Evolutionary conservation across 768 basidiomycete species (phyloP), one percentile per base, ranked within the genome.

Genomic region (Asterophora lycoperdoides): DNA sequence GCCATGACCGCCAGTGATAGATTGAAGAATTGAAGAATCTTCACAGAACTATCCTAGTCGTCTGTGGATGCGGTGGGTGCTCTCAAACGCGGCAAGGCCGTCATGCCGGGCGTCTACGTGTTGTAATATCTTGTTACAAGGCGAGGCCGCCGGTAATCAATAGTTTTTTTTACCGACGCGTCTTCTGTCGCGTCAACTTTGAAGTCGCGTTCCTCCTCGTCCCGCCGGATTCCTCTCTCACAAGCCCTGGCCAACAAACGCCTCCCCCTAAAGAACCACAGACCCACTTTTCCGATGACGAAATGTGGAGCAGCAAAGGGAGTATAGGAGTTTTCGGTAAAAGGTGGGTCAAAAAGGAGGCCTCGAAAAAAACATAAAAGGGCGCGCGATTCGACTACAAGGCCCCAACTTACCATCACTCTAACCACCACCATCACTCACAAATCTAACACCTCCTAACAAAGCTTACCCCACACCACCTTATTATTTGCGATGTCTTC

Each of bases 1-100:
- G 87, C 87, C 87, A 89, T 56, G 30, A 49, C 33, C 8, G 17
- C n/a, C n/a, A 23, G 23, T 23, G 23, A n/a, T n/a, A n/a, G 23
- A 23, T 23, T 23, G 23, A 23, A 23, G 23, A 23, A 23, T 23
- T 23, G 6, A 3, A 23, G 23, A 23, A 3, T 23, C 23, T 3
- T 3, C 3, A 23, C 6, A 23, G 6, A 23, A 23, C 3, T 23
- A 6, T 23, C 3, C 23, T 23, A 23, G n/a, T n/a, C n/a, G n/a
- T n/a, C n/a, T n/a, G n/a, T n/a, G 29, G 29, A 10, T 10, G 29
- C 29, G 5, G 29, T 5, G 29, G 29, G 10, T 29, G 29, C 5
- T 5, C 6, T 29, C 29, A 32, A 8, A 4, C 8, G 30, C 46
- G 46, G 52, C 43, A 30, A n/a, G n/a, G n/a, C n/a, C n/a, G 15